phyloP scores from a whole-genome alignment of 257 asterid genomes.

The Solanum neorickii region DNA sequence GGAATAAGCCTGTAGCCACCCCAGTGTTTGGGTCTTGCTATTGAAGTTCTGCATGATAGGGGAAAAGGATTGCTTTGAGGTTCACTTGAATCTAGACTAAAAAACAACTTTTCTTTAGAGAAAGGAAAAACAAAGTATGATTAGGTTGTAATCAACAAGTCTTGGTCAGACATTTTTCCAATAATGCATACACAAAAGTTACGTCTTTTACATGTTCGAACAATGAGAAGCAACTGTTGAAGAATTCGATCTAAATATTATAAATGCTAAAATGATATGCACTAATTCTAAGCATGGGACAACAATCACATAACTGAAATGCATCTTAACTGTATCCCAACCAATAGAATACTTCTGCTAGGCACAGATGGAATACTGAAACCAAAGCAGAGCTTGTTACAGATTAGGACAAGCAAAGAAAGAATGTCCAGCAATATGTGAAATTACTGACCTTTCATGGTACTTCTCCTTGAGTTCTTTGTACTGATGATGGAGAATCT shows the following conservation, averaged over 20 bases:
- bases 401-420: neutral
- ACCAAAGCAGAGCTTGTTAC: neutral
- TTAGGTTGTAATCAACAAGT: neutral
- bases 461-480: slow-evolving; percentile 45
- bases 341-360: neutral
- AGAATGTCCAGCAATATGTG: neutral
- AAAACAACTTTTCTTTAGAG: neutral
- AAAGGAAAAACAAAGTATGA: neutral
- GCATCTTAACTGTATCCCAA: neutral
- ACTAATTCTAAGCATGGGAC: neutral
- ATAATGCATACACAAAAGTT: neutral
- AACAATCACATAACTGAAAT: neutral
- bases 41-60: slow-evolving; percentile 29
- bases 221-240: neutral
- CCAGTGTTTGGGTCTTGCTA: slow-evolving; percentile 67
- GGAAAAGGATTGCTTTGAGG: neutral
- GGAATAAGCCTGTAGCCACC: slow-evolving; percentile 79
- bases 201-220: neutral
- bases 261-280: neutral
- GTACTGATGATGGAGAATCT: slow-evolving; percentile 42
- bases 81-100: neutral
- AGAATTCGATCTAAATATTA: neutral
- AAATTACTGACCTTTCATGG: slow-evolving; percentile 55
- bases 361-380: neutral
- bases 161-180: neutral